These are phyloP conservation scores for Kluyveromyces sp. DNA, from an alignment of 1,139 yeast genomes.

Conservation along the genomic window DNA sequence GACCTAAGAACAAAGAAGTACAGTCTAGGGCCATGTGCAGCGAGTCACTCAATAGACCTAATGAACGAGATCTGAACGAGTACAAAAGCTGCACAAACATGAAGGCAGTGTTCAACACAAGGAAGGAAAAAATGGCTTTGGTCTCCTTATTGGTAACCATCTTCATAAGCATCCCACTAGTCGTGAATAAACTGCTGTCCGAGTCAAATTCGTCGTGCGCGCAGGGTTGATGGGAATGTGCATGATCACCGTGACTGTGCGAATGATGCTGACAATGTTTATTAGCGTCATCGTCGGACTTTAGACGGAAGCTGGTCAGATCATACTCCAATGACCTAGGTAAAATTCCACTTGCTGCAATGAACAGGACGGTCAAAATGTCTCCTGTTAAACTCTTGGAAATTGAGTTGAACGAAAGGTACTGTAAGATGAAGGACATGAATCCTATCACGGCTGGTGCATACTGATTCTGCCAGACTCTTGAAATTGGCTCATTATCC, in stretches of 20 bases:
- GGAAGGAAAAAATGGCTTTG: slow-evolving; percentile 78
- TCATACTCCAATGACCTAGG: slow-evolving; percentile 11
- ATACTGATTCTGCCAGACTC: slow-evolving; percentile 22
- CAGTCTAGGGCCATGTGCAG: slow-evolving; percentile 96
- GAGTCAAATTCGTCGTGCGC: not conserved
- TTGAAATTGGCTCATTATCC: slow-evolving; percentile 12
- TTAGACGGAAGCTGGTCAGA: slow-evolving; percentile 8
- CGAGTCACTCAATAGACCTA: slow-evolving; percentile 87
- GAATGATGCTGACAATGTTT: slow-evolving; percentile 15
- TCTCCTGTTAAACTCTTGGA: slow-evolving; percentile 15
- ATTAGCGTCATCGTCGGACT: slow-evolving; percentile 16
- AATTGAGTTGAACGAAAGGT: slow-evolving; percentile 28
- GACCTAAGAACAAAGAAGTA: slow-evolving; percentile 78
- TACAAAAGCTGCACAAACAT: slow-evolving; percentile 91
- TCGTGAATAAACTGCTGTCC: slow-evolving; percentile 1
- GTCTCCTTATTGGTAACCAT: slow-evolving; percentile 65
- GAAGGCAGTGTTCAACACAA: slow-evolving; percentile 77
- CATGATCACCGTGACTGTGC: not conserved
- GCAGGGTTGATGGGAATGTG: slow-evolving; percentile 6
- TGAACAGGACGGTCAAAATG: slow-evolving; percentile 16
- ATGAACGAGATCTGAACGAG: slow-evolving; percentile 84
- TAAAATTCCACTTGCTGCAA: slow-evolving; percentile 11
- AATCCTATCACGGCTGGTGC: slow-evolving; percentile 22
- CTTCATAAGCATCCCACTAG: slow-evolving; percentile 31
- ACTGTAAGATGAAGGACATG: slow-evolving; percentile 31